A percentile compares a stretch with the other conserved stretches of the same genome.
phyloP scores from a whole-genome alignment of 1,284 basidiomycete genomes.

The Golubevia sp. region DNA sequence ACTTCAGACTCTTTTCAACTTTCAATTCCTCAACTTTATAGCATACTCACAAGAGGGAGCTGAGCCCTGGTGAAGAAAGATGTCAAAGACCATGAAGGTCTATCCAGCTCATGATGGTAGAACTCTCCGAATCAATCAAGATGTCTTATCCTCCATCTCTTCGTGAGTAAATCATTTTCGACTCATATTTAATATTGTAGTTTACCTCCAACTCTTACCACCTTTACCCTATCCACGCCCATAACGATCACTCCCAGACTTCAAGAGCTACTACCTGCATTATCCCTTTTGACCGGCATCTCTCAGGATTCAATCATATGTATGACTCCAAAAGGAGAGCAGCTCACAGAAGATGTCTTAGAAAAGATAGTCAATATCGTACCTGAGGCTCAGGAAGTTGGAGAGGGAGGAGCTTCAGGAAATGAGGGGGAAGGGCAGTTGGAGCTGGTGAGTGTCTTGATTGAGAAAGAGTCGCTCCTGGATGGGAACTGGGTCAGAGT shows the following conservation, averaged over 20 bases:
- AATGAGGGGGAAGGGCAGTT: too few species aligned
- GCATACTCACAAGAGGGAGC: too few species aligned
- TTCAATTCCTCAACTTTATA: too few species aligned
- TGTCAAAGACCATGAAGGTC: conserved; percentile 29
- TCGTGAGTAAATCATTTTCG: conserved; percentile 8
- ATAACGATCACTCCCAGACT: conserved; percentile 15
- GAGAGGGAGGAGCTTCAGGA: too few species aligned
- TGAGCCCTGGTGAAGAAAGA: background rate
- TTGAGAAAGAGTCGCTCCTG: too few species aligned
- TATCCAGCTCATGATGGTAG: conserved; percentile 50
- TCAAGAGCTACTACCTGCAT: conserved; percentile 50
- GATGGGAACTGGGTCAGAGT: too few species aligned
- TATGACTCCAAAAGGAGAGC: conserved; percentile 50
- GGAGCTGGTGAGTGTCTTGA: too few species aligned
- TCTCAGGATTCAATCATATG: conserved; percentile 51
- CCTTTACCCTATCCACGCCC: background rate
- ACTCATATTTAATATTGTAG: background rate
- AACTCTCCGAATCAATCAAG: conserved; percentile 41
- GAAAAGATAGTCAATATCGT: conserved; percentile 26
- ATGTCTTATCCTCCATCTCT: conserved; percentile 33
- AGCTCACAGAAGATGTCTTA: conserved; percentile 42
- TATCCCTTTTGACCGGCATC: conserved; percentile 54
- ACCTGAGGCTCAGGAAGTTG: background rate
- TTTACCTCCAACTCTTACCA: background rate
- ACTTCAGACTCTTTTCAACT: too few species aligned